phyloP scores from a whole-genome alignment of 352 stramenopile genomes.

The Pythium sukuiense region DNA sequence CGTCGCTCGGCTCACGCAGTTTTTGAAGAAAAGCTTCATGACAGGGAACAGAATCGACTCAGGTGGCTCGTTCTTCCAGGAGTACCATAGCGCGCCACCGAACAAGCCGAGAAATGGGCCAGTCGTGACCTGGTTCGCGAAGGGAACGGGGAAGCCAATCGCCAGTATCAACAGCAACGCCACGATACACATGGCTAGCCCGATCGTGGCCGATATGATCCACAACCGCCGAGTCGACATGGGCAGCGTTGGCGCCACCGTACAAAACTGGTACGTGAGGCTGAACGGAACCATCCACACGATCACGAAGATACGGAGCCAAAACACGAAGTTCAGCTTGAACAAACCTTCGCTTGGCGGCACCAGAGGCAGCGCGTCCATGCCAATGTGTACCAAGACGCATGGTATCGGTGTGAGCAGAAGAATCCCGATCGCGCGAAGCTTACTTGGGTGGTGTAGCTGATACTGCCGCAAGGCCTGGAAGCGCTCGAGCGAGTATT shows the following conservation, averaged over 20 bases:
- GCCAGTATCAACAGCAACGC: neutral
- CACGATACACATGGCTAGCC: neutral
- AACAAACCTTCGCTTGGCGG: neutral
- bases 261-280: neutral
- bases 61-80: constrained; percentile 3
- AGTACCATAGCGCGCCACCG: neutral
- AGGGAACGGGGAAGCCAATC: neutral
- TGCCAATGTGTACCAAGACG: neutral
- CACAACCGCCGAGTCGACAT: neutral
- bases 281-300: neutral
- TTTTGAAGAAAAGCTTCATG: constrained; percentile 6
- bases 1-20: neutral
- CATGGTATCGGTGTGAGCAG: neutral
- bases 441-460: neutral
- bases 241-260: neutral
- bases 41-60: neutral
- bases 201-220: neutral
- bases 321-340: neutral
- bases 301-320: neutral
- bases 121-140: constrained; percentile 2
- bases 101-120: neutral
- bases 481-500: neutral
- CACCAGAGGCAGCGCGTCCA: neutral
- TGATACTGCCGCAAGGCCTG: neutral
- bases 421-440: neutral